Evolutionary conservation across 2,329 filamentous ascomycete species (phyloP), one percentile per base, ranked within the genome.

Genomic region (Ophiosphaerella herpotricha): DNA sequence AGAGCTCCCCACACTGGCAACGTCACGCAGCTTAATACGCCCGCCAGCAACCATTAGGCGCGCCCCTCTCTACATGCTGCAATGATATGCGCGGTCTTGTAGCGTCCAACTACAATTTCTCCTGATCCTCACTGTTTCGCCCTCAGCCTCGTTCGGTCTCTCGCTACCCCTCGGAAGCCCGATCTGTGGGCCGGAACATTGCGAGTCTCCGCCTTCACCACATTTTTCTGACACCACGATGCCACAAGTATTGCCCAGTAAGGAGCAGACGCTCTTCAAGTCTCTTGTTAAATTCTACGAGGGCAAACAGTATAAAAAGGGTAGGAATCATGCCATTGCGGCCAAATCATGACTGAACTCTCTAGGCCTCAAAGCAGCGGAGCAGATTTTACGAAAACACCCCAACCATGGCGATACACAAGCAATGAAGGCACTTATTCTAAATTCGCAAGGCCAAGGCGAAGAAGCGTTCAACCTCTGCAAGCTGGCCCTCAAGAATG

Each of bases 371-470:
- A 99, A 97, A 79, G 87, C 89, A 39, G 93, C 94, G 63, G 94
- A 99, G 73, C 90, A 97, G 77, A 96, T 99, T 72, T 85, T 99
- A 61, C 90, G 89, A 74, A 97, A 97, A 77, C 87, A 89, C 70
- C 90, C 93, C 36, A 94, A 91, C 67, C 94, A 99, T 87, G 95
- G 92, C 70, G 95, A 99, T 74, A 99, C 94, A 21, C 88, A 95
- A 77, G 95, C 94, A 46, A 99, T 99, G 94, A 99, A 99, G 79
- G 93, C 94, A 48, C 81, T 99, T 61, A 97, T 97, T 62, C 85
- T 97, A 75, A 97, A 96, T 74, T 88, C 89, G 38, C 88, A 93
- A 75, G 91, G 91, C 63, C 93, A 96, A 77, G 87, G 88, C 26
- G 91, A 96, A 50, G 94, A 99, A 77, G 95, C 95, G 0, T 99